Evolutionary conservation across 2,329 filamentous ascomycete genomes (phyloP), one percentile per base, ranked within the genome.

Genomic region (Trematosphaeria pertusa): DNA sequence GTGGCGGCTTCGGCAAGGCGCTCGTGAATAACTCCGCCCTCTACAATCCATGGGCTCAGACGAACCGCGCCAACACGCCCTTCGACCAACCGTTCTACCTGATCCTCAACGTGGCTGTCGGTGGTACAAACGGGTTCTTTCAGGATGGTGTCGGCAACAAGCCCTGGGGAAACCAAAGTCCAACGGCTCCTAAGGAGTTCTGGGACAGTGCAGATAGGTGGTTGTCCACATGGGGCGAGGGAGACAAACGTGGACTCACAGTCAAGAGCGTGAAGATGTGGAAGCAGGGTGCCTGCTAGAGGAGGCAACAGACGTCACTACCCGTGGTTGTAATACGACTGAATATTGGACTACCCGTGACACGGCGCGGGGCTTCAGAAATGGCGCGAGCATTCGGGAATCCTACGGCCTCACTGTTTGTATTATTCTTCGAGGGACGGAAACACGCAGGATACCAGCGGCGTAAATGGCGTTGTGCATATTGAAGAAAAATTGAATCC

Each of bases 51-150:
- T 91, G 87, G 87, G 77, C 74, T 14, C 68, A 81, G 56, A 86
- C 85, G 0, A 83, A 81, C 8, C 76, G 76, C 10, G 52, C 77
- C 22, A 84, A 86, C 58, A 86, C 87, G 0, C 88, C 88, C 0
- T 91, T 91, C 60, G 87, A 91, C 63, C 79, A 88, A 54, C 72
- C 80, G 3, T 91, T 91, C 62, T 91, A 87, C 59, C 78, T 91
- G 20, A 87, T 91, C 58, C 69, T 91, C 42, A 89, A 90, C 62
- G 77, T 91, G 5, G 87, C 85, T 4, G 87, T 91, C 5, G 88
- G 88, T 18, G 84, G 85, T 33, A 90, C 85, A 20, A 91, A 91
- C 57, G 88, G 89, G 22, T 93, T 88, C 88, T 93, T 92, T 31
- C 56, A 54, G 1, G 58, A 61, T 39, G 83, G 84, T n/a, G 74